Evolutionary conservation across 2,329 filamentous ascomycete species (phyloP), one percentile per base, ranked within the genome.

Genomic region (Tolypocladium cylindrosporum): DNA sequence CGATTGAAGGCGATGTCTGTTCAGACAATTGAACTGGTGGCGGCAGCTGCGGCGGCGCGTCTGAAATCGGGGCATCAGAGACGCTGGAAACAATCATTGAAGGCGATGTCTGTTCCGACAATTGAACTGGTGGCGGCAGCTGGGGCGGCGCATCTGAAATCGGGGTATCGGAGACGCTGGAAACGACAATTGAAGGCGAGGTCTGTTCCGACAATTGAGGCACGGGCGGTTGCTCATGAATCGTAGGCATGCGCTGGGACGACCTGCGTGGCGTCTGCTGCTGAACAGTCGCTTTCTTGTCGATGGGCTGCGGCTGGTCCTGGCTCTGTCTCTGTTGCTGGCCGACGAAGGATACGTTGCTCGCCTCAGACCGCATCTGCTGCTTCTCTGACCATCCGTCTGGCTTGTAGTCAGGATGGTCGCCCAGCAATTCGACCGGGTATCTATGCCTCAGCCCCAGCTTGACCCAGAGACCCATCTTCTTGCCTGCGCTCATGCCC

Each of bases 391-490:
- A 3, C 36, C 39, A 40, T 6, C 52, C 52, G 21, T 54, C 52
- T 37, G 52, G 36, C n/a, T 24, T 45, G 11, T 55, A 58, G 2
- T 34, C 43, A 16, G 53, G 36, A 31, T 58, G 61, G 16, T 61
- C 59, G 10, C 61, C 63, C 9, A 65, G 55, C 36, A 64, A 43
- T 40, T 62, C 62, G 1, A 57, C 48, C 14, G 60, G 61, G 8
- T 62, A 63, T 31, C 58, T 42, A 16, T 60, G 57, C 21, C 62
- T 56, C 41, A 64, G 61, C 8, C 63, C 63, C 61, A 60, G 61
- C 21, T 55, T 61, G 36, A 62, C 24, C 62, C 63, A 64, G 4
- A 64, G 58, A 54, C 55, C 57, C 45, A 64, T 45, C 24, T 56
- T 55, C 1, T 34, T 59, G n/a, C 60, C 48, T 19, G 59, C 50